Evolutionary conservation across 805 yeast species (phyloP), one percentile per base, ranked within the genome.

Genomic region (Monosporozyma servazzii): DNA sequence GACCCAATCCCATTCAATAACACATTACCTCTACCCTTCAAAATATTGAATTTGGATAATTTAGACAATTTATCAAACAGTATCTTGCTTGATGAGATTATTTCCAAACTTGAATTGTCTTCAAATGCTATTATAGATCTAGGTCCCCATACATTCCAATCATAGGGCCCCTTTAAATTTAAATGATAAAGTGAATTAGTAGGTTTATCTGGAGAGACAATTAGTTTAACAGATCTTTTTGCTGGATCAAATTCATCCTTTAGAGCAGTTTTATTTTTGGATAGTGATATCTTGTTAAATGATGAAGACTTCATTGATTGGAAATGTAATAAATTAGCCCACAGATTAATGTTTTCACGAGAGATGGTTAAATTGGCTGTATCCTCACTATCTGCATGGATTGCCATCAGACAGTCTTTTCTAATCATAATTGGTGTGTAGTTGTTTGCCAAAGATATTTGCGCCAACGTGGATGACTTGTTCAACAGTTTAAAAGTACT

Each of bases 21-120:
- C 2, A 65, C 57, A 47, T 62, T 64, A 13, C 71, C 71, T 31
- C 70, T 59, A 9, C 71, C 71, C 47, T 58, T 61, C 5, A 64
- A 15, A 5, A 57, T 56, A 23, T 54, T 55, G 48, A 57, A 65
- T 56, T 37, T 37, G 10, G 23, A n/a, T 27, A 29, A 31, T 10
- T 20, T 31, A 10, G 44, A 41, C 21, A 41, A 41, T 9, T 43
- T 41, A 21, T 13, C 6, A 39, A 25, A 25, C 49, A 49, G 30
- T 49, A 42, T 7, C 18, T 21, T 41, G 5, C 13, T 41, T 3
- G 44, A 41, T 13, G 44, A n/a, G 3, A 21, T 21, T 45, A 64
- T 36, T 9, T 56, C 51, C 18, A 65, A 53, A 49, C 65, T 61
- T 2, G 67, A 53, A 46, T 63, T 64, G 13, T 55, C 58, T 53